These are phyloP conservation scores for Lentinula raphanica DNA, from an alignment of 768 basidiomycete genomes.

Conservation along the genomic window DNA sequence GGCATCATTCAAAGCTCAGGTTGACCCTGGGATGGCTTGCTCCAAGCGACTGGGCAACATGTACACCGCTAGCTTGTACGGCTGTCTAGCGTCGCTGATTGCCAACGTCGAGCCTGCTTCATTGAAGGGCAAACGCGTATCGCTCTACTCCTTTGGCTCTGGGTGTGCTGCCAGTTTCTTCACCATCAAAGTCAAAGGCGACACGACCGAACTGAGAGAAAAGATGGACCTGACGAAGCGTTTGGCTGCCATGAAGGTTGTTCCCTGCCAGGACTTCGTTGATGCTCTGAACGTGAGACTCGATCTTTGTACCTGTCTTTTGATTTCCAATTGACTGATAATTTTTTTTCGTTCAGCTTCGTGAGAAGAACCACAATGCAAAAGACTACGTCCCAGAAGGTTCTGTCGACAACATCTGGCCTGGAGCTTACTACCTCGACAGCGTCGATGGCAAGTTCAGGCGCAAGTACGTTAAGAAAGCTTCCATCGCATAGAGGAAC, in stretches of 20 bases:
- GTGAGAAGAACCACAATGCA: constrained; percentile 95
- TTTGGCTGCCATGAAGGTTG: constrained; percentile 82
- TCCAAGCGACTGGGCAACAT: constrained; percentile 94
- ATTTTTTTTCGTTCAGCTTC: constrained; percentile 49
- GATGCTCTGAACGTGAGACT: constrained; percentile 65
- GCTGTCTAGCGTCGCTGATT: constrained; percentile 85
- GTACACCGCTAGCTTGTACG: constrained; percentile 96
- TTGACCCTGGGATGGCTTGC: constrained; percentile 79
- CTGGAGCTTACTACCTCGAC: constrained; percentile 89
- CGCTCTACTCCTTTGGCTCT: constrained; percentile 94
- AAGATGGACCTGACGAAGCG: constrained; percentile 80
- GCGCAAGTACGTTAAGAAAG: constrained; percentile 74
- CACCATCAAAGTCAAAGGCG: constrained; percentile 80
- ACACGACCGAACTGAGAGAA: constrained; percentile 72
- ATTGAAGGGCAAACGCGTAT: constrained; percentile 78
- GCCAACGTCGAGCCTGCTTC: constrained; percentile 65
- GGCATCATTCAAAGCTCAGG: constrained; percentile 64
- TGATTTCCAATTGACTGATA: neutral
- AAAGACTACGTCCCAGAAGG: constrained; percentile 81
- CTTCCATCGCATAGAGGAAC: constrained; percentile 35
- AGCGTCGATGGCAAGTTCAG: constrained; percentile 88
- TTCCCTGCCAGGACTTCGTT: constrained; percentile 89
- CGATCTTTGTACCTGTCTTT: constrained; percentile 1
- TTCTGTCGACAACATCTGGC: constrained; percentile 88
- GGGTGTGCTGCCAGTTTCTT: constrained; percentile 97